Evolutionary conservation across 495 filamentous ascomycete genomes (phyloP), one percentile per base, ranked within the genome.

Genomic region (Sordaria brevicollis): DNA sequence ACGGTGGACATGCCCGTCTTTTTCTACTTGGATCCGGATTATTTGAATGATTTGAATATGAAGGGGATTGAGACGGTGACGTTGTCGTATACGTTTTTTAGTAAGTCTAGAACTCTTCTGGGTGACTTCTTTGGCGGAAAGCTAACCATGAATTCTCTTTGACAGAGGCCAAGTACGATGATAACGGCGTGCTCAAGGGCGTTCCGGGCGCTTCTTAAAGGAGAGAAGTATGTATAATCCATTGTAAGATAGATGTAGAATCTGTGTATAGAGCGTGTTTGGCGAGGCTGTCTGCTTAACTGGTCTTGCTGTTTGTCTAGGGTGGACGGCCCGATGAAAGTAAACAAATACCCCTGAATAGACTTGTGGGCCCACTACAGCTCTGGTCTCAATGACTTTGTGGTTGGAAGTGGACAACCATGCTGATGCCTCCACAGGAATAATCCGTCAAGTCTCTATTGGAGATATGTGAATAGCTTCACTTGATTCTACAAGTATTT

Each of bases 1-100:
- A 93, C 93, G 38, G 96, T 99, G 67, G 96, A 99, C 83, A 99
- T 99, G 96, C 96, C 96, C 3, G 96, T 99, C 6, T 98, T 99
- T 83, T 99, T 99, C 78, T 99, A 97, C 80, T 91, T 99, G 75
- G 96, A 99, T 77, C 96, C 96, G 6, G 96, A 97, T 73, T 91
- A 98, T 82, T 83, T 92, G 57, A 91, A 92, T 70, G 96, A 99
- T 80, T 84, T 94, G 21, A 91, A 89, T 65, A 98, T 97, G 95
- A 90, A 86, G 79, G 91, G 91, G 0, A 93, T 99, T 74, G 93
- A 97, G 80, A 95, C 92, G 29, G 91, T 99, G 66, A 98, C 95
- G 65, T 80, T 99, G 77, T 94, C 88, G 71, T 99, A 99, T 83
- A 99, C 96, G 0, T 99, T 99, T 75, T 99, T 99, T 75, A 99